Percentiles rank a stretch among this genome's conserved stretches.
phyloP scores from a whole-genome alignment of 2,329 filamentous ascomycete species.

The Cordyceps sp. region DNA sequence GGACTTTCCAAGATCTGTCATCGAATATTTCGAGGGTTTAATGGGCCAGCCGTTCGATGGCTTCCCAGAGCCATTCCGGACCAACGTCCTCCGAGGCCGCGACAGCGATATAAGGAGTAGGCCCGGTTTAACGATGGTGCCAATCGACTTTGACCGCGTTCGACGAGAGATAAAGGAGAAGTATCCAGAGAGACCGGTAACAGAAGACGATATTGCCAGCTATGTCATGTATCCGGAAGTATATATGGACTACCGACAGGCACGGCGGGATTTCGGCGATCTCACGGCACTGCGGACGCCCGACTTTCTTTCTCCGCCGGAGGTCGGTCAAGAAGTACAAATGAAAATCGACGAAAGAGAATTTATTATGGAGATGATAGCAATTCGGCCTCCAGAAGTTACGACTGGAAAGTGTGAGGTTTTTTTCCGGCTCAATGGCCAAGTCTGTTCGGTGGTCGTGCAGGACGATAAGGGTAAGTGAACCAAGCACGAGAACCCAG shows the following conservation, averaged over 20 bases:
- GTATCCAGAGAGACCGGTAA: slow-evolving; percentile 50
- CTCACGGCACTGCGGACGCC: background rate
- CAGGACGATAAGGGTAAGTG: background rate
- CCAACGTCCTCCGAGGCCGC: slow-evolving; percentile 71
- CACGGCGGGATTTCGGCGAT: background rate
- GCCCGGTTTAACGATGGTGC: slow-evolving; percentile 78
- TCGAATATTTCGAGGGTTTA: slow-evolving; percentile 93
- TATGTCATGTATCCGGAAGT: slow-evolving; percentile 1
- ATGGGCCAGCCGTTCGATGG: slow-evolving; percentile 98
- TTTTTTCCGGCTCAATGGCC: background rate
- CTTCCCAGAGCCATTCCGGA: slow-evolving; percentile 89
- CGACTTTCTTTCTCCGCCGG: background rate
- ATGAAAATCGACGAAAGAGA: background rate
- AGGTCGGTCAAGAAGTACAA: background rate
- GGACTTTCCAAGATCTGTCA: slow-evolving; percentile 91
- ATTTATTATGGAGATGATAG: background rate
- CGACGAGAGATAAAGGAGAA: slow-evolving; percentile 77
- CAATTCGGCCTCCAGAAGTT: background rate
- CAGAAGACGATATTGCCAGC: slow-evolving; percentile 71
- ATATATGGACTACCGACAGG: background rate
- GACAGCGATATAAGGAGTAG: slow-evolving; percentile 84
- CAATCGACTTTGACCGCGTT: slow-evolving; percentile 70
- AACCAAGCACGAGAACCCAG: too few species aligned
- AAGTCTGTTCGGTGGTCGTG: background rate
- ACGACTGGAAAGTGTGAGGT: background rate